Base-by-base conservation (phyloP, 1,284 basidiomycete species). In the Cryptococcus wingfieldii region DNA sequence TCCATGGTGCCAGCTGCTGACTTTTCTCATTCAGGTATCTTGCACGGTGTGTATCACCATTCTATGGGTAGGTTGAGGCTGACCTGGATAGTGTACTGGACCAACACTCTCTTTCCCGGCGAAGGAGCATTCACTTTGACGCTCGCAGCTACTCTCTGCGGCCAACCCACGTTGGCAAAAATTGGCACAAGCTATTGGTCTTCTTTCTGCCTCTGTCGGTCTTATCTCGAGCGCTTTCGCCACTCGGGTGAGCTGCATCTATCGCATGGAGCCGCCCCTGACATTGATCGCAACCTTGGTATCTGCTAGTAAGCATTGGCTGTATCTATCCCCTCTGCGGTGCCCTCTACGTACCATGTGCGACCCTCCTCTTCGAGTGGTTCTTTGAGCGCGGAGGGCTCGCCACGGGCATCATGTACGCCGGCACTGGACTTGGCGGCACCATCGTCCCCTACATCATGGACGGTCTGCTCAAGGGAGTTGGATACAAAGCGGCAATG, bases 401-500 rank as follows among this genome's bases (percentile, higher is more conserved):
- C 5, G 77, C 76, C 2, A 62, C 66, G 1, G 75, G 72, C 0
- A 70, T 76, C 54, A 68, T 76, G 66, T 76, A 70, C 57, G 65
- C 69, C 12, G 74, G 76, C 9, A 73, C 73, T 0, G 76, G 76
- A 5, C 53, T 67, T 2, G 73, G 75, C 16, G 77, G 76, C 16
- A 66, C 69, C 8, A 62, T 74, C 48, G 75, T 73, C 58, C 76
- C 75, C 1, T 70, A 74, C 52, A 53, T 78, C 42, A 67, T 74
- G 41, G 53, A 61, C 39, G 66, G 63, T 12, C 64, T 77, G 3
- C 62, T 78, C 18, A 43, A 47, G 5, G 38, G 55, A 14, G 73
- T 75, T 51, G 75, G 76, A 12, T 77, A 77, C 65, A 72, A 71
- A 50, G 66, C 68, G 12, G 69, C 73, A 0, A 73, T 77, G 68